Evolutionary conservation across 805 yeast genomes (phyloP), one percentile per base, ranked within the genome.

Genomic region (Nakazawaea ishiwadae): DNA sequence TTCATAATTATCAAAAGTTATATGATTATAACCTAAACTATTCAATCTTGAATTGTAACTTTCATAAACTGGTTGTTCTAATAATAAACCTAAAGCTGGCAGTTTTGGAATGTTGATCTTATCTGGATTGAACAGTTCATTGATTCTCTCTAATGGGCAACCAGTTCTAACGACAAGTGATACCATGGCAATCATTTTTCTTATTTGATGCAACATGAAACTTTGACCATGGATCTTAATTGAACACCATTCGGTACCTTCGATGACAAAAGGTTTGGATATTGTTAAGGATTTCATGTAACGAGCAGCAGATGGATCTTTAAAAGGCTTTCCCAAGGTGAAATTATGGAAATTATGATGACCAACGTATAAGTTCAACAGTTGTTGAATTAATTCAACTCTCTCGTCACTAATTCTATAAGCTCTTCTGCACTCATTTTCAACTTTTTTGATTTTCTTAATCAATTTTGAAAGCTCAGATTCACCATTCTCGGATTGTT

Each of bases 121-220:
- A 30, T 74, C 74, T 2, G 77, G 71, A 4, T 79, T 78, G 58
- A 87, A 93, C 3, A 96, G 85, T 53, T 87, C 86, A 7, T 66
- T 57, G 47, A 93, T 85, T 52, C 96, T 77, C 19, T 74, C 73
- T 24, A 76, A 56, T 3, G 97, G 96, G 55, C 90, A 79, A 9
- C 96, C 93, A 15, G 93, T 81, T 56, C 99, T 75, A 17, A 91
- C 80, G 14, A 85, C 78, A 44, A 91, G 69, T 0, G 90, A 77
- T 1, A 95, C 96, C 95, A 91, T 83, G 17, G 96, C 91, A 45
- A 93, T 87, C 98, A 93, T 93, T 59, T 93, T 93, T 59, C 99
- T 80, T 56, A 93, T 93, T 71, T 91, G 99, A 65, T 91, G 98
- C 48, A 93, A 72, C 98, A 93, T 93, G 63, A 93, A 93, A 3